Percentiles rank a stretch among this genome's conserved stretches.
phyloP scores from a whole-genome alignment of 148 eudicot genomes.

The Camellia granthamiana region DNA sequence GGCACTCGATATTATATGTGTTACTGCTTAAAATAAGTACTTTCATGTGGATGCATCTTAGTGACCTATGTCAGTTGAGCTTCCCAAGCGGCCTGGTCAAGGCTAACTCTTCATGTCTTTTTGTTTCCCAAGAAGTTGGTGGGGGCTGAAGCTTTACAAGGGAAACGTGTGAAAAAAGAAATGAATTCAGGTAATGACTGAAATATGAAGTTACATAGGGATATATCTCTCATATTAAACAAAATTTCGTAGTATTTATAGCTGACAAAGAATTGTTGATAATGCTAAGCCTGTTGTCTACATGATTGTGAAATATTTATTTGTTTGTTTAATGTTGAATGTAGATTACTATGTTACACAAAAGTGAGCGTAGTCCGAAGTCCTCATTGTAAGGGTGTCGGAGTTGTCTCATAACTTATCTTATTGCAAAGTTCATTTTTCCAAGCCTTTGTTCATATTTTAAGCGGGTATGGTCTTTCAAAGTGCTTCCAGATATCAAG shows the following conservation, averaged over 20 bases:
- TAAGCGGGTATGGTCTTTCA: neutral
- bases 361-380: neutral
- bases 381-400: neutral
- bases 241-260: neutral
- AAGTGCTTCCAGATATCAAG: neutral
- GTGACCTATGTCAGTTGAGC: slow-evolving; percentile 1
- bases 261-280: neutral
- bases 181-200: slow-evolving; percentile 11
- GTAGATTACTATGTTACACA: neutral
- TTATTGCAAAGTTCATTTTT: neutral
- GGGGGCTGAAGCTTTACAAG: neutral
- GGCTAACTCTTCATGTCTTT: neutral
- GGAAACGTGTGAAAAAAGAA: neutral
- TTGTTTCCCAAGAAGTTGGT: neutral
- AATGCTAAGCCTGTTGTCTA: neutral
- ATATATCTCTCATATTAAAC: neutral
- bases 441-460: neutral
- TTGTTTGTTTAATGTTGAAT: neutral
- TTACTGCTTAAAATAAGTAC: neutral
- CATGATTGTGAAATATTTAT: neutral
- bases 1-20: neutral
- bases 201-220: neutral
- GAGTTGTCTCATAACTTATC: neutral
- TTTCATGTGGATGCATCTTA: neutral
- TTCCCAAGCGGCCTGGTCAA: neutral